Evolutionary conservation across 257 asterid genomes (phyloP), one percentile per base, ranked within the genome.

Genomic region (Echium plantagineum): DNA sequence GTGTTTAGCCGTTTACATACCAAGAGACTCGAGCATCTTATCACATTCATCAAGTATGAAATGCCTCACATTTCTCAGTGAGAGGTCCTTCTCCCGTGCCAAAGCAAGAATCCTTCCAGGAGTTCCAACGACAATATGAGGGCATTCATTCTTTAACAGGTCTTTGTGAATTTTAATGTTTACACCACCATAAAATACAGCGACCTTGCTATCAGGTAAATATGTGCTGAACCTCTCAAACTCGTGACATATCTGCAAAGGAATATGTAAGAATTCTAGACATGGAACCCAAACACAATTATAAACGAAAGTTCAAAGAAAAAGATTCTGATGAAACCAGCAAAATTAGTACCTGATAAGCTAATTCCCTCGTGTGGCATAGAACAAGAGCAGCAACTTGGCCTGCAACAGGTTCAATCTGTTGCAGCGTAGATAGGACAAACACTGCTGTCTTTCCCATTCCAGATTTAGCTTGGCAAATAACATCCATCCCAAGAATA

Each of bases 401-500:
- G 38, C 95, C 94, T 5, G 94, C 75, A 59, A 89, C 69, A 5
- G 97, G 95, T 68, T 86, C 94, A 63, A 89, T 86, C 81, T 86
- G 95, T 74, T 89, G 95, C 68, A 89, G 58, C 17, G 94, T 81
- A 51, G 97, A 89, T 52, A 89, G 89, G 58, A 84, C 94, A 78
- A 90, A 90, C 38, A 90, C 95, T 61, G 97, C 95, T 55, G 95
- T 90, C 63, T 90, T 90, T 59, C 97, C 97, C 97, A 90, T 86
- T 60, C 96, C 97, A 63, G 97, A 90, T 69, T 90, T 90, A 6
- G 97, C 97, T 83, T 86, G 96, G 76, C 97, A 90, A 64, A 90
- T 85, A 68, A 90, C 96, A 74, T 90, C 97, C 96, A 90, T 84
- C 57, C 96, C 97, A 84, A 90, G 63, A 69, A 81, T 90, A 24